A percentile compares a stretch with the other conserved stretches of the same genome.
These are phyloP conservation scores for Phytophthora cactorum DNA, from an alignment of 352 stramenopile species.

Conservation along the genomic window DNA sequence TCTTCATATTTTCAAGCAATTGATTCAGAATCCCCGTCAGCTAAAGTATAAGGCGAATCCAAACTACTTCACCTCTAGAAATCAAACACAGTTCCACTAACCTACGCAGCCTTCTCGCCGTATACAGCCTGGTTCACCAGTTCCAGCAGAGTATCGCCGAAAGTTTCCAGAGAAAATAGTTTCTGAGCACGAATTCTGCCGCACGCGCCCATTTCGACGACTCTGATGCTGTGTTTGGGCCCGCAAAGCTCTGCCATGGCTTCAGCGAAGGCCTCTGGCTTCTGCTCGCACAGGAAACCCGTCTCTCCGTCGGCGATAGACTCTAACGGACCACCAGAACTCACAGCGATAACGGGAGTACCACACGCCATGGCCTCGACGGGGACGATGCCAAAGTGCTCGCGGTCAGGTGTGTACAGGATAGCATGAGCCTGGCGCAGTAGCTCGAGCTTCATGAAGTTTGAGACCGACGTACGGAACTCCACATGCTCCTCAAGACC, in stretches of 20 bases:
- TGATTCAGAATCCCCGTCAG: slow-evolving; percentile 27
- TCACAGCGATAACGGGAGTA: slow-evolving; percentile 94
- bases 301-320: slow-evolving; percentile 92
- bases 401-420: slow-evolving; percentile 96
- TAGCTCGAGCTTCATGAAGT: slow-evolving; percentile 88
- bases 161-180: slow-evolving; percentile 79
- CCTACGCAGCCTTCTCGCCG: slow-evolving; percentile 34
- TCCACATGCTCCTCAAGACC: slow-evolving; percentile 71
- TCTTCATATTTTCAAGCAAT: slow-evolving; percentile 24
- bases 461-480: slow-evolving; percentile 91
- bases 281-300: slow-evolving; percentile 80
- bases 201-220: slow-evolving; percentile 52
- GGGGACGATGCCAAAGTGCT: slow-evolving; percentile 99
- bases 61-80: slow-evolving; percentile 9
- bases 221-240: slow-evolving; percentile 26
- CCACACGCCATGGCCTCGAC: slow-evolving; percentile 97
- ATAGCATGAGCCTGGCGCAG: slow-evolving; percentile 88
- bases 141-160: slow-evolving; percentile 64
- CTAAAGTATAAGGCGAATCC: slow-evolving; percentile 29
- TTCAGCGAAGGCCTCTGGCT: slow-evolving; percentile 59
- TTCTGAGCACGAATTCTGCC: slow-evolving; percentile 60
- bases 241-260: slow-evolving; percentile 72
- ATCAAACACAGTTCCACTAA: slow-evolving; percentile 5
- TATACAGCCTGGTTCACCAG: slow-evolving; percentile 53
- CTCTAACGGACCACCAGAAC: slow-evolving; percentile 96